Evolutionary conservation across 2,329 filamentous ascomycete species (phyloP).

Genomic region (Colletotrichum lentis): DNA sequence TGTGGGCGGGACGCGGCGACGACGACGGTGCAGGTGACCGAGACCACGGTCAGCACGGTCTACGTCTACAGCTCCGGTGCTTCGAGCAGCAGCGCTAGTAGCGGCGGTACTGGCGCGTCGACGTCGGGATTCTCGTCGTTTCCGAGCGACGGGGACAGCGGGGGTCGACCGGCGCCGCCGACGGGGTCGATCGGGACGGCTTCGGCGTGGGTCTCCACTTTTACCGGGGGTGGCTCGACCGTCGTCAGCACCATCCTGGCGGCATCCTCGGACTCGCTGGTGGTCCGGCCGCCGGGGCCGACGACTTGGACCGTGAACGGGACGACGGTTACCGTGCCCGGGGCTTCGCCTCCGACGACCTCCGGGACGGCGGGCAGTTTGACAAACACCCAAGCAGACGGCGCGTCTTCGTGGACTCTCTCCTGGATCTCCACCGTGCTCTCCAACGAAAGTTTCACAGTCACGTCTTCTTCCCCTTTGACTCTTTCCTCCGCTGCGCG

Average conservation of each 20-base stretch:
- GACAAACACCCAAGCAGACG: background rate
- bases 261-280: background rate
- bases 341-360: background rate
- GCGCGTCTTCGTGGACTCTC: background rate
- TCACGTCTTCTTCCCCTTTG: background rate
- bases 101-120: background rate
- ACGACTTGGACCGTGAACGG: background rate
- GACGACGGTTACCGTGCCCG: background rate
- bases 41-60: constrained; percentile 23
- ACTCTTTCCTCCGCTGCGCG: no score
- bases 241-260: background rate
- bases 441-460: no score
- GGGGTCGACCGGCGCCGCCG: constrained; percentile 9
- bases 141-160: background rate
- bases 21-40: constrained; percentile 20
- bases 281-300: no score
- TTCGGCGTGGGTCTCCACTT: background rate
- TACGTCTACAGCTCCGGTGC: background rate
- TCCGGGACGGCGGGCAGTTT: background rate
- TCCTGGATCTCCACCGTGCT: background rate
- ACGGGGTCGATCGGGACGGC: background rate
- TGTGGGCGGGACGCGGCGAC: constrained; percentile 5
- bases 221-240: background rate
- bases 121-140: background rate
- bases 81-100: background rate